A percentile compares a stretch with the other conserved stretches of the same genome.
Conservation (phyloP, 805 yeast genomes). For the Isabelozyma rhagii region DNA sequence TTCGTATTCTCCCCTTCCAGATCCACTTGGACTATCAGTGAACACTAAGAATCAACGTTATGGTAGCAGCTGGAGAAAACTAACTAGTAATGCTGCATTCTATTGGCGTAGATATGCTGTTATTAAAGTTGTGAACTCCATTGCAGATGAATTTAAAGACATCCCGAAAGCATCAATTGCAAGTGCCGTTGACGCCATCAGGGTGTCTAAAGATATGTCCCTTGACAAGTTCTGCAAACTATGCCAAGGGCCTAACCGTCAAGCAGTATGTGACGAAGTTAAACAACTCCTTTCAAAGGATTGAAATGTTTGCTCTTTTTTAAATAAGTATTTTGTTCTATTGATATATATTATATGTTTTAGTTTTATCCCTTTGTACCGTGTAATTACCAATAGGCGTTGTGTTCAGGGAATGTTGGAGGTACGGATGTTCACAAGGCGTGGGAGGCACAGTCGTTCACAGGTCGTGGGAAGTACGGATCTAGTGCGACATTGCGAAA, state of each 20-base stretch:
- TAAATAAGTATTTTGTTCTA: too few relatives aligned
- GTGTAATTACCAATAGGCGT: too few relatives aligned
- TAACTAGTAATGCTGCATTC: background rate
- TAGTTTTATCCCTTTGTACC: too few relatives aligned
- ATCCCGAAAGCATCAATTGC: background rate
- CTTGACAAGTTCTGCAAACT: background rate
- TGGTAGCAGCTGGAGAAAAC: background rate
- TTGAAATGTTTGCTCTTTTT: background rate
- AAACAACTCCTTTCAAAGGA: background rate
- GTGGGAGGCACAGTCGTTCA: too few relatives aligned
- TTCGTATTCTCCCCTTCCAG: background rate
- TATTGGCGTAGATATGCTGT: background rate
- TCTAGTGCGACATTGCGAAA: too few relatives aligned
- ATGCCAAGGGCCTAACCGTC: background rate
- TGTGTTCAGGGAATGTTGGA: too few relatives aligned
- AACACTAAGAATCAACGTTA: background rate
- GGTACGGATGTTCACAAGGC: too few relatives aligned
- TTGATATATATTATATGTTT: too few relatives aligned
- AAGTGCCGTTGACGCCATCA: background rate
- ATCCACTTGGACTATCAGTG: background rate
- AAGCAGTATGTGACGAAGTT: background rate
- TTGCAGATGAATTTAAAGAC: background rate
- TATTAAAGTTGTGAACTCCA: background rate
- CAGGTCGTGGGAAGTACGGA: too few relatives aligned
- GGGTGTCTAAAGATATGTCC: background rate